A percentile compares a stretch with the other conserved stretches of the same genome.
Evolutionary conservation across 345 rosid species (phyloP).

Genomic region (rapeseed (Brassica napus)): Da-Ae NC_063452.1:5039001-5039500

Average conservation of each 20-base stretch:
- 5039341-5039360: not conserved
- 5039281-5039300: not conserved
- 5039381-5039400: not conserved
- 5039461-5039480: not conserved
- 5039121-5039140: not conserved
- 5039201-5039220: not conserved
- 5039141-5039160: not conserved
- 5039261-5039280: not conserved
- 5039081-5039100: not conserved
- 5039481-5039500: not conserved
- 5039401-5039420: not conserved
- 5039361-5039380: not conserved
- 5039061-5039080: not conserved
- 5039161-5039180: not conserved
- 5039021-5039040: too few species aligned
- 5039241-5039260: not conserved
- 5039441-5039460: not conserved
- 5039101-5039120: not conserved
- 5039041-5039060: not conserved
- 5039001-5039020: too few species aligned
- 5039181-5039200: not conserved
- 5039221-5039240: conserved; percentile 5
- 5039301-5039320: not conserved
- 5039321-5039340: not conserved
- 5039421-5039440: not conserved